A percentile compares a stretch with the other conserved stretches of the same genome.
Evolutionary conservation across 2,329 filamentous ascomycete species (phyloP).

Genomic region (Cladosporium sp.): DNA sequence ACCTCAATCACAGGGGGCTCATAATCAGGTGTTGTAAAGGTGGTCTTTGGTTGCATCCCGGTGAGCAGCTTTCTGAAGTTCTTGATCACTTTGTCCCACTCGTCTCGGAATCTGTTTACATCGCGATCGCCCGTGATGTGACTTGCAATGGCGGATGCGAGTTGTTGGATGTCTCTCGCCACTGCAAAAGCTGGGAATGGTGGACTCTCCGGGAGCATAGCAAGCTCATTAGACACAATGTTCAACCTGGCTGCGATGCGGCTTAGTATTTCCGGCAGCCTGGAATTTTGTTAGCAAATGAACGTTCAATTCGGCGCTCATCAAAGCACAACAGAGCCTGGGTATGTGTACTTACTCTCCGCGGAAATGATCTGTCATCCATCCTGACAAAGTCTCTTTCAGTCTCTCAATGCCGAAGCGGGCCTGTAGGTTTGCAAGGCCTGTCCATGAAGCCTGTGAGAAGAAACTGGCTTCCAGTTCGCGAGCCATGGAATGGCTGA

Average conservation of each 20-base stretch:
- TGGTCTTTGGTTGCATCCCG: conserved; percentile 26
- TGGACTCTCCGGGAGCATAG: conserved; percentile 57
- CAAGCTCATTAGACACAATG: conserved; percentile 53
- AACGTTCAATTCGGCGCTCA: background rate
- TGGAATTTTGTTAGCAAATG: background rate
- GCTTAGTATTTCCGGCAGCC: conserved; percentile 37
- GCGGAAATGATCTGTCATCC: conserved; percentile 46
- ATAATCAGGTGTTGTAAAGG: conserved; percentile 24
- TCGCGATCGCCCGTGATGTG: conserved; percentile 50
- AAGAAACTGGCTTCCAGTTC: conserved; percentile 52
- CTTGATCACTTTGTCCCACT: conserved; percentile 44
- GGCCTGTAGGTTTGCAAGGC: conserved; percentile 36
- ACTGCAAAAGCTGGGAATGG: conserved; percentile 65
- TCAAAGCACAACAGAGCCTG: conserved; percentile 12
- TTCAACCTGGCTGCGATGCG: conserved; percentile 47
- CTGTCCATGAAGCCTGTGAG: conserved; percentile 42
- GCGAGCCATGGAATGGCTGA: conserved; percentile 47
- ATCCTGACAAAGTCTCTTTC: conserved; percentile 44
- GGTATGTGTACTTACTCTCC: conserved; percentile 19
- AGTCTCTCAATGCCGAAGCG: conserved; percentile 53
- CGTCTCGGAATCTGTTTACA: conserved; percentile 38
- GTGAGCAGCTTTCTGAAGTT: conserved; percentile 47
- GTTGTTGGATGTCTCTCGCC: conserved; percentile 53
- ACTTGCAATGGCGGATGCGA: conserved; percentile 52
- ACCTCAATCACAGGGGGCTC: conserved; percentile 14